Evolutionary conservation across 1,284 basidiomycete species (phyloP).

Genomic region (Pascua sp.): DNA sequence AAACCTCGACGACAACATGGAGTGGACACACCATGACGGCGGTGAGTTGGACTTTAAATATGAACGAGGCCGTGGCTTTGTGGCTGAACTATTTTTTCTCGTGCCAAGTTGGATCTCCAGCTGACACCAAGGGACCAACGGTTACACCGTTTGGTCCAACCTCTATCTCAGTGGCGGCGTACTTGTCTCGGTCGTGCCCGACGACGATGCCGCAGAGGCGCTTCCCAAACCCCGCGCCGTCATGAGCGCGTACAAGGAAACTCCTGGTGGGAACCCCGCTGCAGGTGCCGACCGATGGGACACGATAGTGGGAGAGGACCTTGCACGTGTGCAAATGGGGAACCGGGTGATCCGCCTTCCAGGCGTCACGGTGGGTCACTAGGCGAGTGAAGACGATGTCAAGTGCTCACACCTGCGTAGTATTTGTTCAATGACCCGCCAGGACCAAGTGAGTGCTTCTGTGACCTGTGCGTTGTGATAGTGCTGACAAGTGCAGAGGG

Average conservation of each 20-base stretch:
- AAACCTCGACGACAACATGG: constrained; percentile 22
- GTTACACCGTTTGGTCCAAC: constrained; percentile 38
- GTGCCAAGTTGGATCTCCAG: neutral
- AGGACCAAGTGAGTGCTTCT: constrained; percentile 24
- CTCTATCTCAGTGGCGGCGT: constrained; percentile 30
- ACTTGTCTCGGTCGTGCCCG: constrained; percentile 13
- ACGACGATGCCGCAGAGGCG: constrained; percentile 2
- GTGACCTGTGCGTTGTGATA: neutral
- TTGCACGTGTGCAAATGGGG: constrained; percentile 28
- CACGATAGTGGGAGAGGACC: constrained; percentile 16
- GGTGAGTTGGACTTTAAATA: constrained; percentile 8
- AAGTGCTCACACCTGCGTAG: constrained; percentile 6
- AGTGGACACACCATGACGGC: constrained; percentile 29
- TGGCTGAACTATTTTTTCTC: neutral
- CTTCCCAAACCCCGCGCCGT: constrained; percentile 14
- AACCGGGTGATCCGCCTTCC: constrained; percentile 27
- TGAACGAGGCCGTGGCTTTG: neutral
- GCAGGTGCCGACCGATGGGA: constrained; percentile 34
- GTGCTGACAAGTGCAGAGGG: constrained; percentile 10
- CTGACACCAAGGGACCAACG: constrained; percentile 24
- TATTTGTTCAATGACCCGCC: constrained; percentile 43
- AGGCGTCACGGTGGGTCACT: constrained; percentile 34
- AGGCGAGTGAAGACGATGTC: neutral
- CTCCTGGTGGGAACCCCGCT: constrained; percentile 9
- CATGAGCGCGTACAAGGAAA: constrained; percentile 12